Evolutionary conservation across 2,329 filamentous ascomycete genomes (phyloP).

Genomic region (Plenodomus lindquistii): DNA sequence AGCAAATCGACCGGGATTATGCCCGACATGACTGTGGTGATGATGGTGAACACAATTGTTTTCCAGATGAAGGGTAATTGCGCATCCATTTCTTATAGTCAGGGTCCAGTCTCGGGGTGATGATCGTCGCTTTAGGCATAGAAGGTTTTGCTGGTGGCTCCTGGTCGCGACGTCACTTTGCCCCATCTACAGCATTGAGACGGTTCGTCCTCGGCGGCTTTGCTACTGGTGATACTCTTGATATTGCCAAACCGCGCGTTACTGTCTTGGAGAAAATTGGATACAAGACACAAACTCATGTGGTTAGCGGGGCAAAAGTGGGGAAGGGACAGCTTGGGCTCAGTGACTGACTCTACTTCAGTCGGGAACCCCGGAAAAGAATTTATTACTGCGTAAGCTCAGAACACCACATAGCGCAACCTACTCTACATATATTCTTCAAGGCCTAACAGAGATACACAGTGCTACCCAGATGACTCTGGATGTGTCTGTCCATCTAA

Average conservation of each 20-base stretch:
- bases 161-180: neutral
- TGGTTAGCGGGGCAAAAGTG: neutral
- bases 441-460: too few species aligned
- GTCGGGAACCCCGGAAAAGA: too few species aligned
- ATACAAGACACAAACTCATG: neutral
- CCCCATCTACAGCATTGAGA: neutral
- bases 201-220: neutral
- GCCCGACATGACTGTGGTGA: slow-evolving; percentile 26
- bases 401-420: too few species aligned
- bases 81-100: slow-evolving; percentile 5
- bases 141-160: neutral
- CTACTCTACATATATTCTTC: too few species aligned
- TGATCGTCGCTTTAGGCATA: neutral
- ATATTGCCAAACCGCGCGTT: neutral
- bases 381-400: too few species aligned
- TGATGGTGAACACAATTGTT: slow-evolving; percentile 2
- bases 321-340: neutral
- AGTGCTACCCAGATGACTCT: too few species aligned
- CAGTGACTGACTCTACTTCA: too few species aligned
- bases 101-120: neutral
- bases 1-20: slow-evolving; percentile 40
- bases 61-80: slow-evolving; percentile 3
- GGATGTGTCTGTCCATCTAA: too few species aligned
- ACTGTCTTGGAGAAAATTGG: neutral
- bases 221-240: neutral